Percentiles rank a stretch among this genome's conserved stretches.
phyloP scores from a whole-genome alignment of 2,329 filamentous ascomycete genomes.

The Biscogniauxia sp. region DNA sequence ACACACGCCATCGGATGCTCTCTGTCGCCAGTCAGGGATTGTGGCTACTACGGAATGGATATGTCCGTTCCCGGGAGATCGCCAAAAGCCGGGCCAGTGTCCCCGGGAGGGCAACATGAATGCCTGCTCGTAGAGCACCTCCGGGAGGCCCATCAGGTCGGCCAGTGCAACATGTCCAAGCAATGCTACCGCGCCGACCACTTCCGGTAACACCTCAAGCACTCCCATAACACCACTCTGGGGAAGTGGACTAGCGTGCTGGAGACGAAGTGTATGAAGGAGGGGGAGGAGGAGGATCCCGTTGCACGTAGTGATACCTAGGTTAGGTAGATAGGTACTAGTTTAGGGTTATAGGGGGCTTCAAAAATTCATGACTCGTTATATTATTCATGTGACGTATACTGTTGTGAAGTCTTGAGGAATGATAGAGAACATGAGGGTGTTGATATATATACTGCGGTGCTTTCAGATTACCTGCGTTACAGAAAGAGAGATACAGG shows the following conservation, averaged over 20 bases:
- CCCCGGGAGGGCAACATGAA: conserved; percentile 8
- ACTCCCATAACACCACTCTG: conserved; percentile 10
- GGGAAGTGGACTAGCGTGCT: conserved; percentile 16
- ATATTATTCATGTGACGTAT: no score
- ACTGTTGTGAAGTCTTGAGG: no score
- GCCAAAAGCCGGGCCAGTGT: neutral
- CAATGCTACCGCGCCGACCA: conserved; percentile 20
- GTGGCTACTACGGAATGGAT: conserved; percentile 16
- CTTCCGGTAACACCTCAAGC: conserved; percentile 23
- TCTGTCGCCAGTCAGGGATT: conserved; percentile 14
- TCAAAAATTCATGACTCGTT: neutral
- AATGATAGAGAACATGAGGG: no score
- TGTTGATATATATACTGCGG: no score
- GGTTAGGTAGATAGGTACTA: neutral
- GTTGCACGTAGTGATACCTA: neutral
- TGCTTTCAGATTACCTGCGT: no score
- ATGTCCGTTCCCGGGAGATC: neutral
- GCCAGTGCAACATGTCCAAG: conserved; percentile 17
- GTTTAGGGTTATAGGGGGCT: neutral
- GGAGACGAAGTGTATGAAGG: conserved; percentile 12
- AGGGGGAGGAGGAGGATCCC: neutral
- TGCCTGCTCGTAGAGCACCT: conserved; percentile 8
- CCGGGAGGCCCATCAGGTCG: conserved; percentile 13
- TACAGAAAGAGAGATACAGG: no score
- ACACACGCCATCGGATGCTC: conserved; percentile 8